phyloP scores from a whole-genome alignment of 805 yeast species.

The Kodamaea kaohsiungensis region DNA sequence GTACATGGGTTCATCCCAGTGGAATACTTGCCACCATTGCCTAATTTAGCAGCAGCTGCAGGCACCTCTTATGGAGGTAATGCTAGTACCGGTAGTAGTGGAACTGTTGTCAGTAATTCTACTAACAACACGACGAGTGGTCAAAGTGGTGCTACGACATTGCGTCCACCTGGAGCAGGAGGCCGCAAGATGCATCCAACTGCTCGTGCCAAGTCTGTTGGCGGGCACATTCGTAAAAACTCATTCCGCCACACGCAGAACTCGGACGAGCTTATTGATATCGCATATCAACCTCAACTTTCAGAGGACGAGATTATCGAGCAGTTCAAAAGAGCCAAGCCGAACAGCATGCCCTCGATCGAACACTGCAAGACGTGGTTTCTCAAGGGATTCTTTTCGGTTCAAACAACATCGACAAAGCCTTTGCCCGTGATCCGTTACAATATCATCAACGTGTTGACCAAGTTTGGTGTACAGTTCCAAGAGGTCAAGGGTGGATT shows the following conservation, averaged over 20 bases:
- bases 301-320: conserved; percentile 44
- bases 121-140: not conserved
- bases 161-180: not conserved
- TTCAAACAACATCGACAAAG: conserved; percentile 91
- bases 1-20: conserved; percentile 44
- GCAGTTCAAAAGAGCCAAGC: conserved; percentile 54
- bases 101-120: not conserved
- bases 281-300: conserved; percentile 34
- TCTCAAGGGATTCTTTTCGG: conserved; percentile 90
- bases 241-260: conserved; percentile 45
- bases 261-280: conserved; percentile 42
- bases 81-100: not conserved
- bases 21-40: conserved; percentile 46
- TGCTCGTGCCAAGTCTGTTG: conserved; percentile 85
- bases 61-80: not conserved
- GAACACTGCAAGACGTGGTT: conserved; percentile 90
- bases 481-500: conserved; percentile 95
- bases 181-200: conserved; percentile 63
- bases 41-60: conserved; percentile 31
- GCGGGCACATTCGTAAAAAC: conserved; percentile 70
- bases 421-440: conserved; percentile 86
- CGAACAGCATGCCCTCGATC: conserved; percentile 88
- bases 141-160: conserved; percentile 8
- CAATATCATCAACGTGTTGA: conserved; percentile 76
- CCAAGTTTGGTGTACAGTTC: conserved; percentile 73